phyloP scores from a whole-genome alignment of 1,284 basidiomycete genomes.

The Moesziomyces parantarcticus region DNA sequence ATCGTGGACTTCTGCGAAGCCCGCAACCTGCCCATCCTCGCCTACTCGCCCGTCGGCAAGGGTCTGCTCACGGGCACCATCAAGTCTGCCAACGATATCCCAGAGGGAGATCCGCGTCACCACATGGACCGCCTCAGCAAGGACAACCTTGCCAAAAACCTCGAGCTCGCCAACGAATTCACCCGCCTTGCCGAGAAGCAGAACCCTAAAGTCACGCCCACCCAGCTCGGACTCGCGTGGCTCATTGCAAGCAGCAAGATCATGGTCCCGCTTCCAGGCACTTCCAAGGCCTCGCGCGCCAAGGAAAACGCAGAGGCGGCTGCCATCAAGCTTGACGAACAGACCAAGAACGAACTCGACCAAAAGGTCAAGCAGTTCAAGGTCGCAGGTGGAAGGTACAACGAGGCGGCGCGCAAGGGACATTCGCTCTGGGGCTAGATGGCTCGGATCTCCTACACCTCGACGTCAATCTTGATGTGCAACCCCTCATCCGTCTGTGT shows the following conservation, averaged over 20 bases:
- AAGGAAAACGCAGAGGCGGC: conserved; percentile 61
- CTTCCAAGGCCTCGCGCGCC: conserved; percentile 64
- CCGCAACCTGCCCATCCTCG: conserved; percentile 73
- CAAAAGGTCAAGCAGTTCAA: conserved; percentile 31
- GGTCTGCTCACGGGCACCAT: conserved; percentile 75
- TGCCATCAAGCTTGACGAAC: conserved; percentile 43
- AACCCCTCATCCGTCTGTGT: too few relatives aligned
- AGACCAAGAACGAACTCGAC: conserved; percentile 58
- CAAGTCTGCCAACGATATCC: conserved; percentile 72
- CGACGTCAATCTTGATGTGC: too few relatives aligned
- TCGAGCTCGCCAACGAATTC: conserved; percentile 72
- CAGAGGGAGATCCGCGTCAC: conserved; percentile 71
- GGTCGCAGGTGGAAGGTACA: conserved; percentile 38
- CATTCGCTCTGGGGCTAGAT: conserved; percentile 25
- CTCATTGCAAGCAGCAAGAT: conserved; percentile 71
- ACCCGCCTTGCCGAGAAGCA: conserved; percentile 44
- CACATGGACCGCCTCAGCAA: conserved; percentile 67
- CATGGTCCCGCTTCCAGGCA: conserved; percentile 73
- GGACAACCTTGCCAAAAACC: conserved; percentile 74
- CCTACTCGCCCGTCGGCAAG: conserved; percentile 70
- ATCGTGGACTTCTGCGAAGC: conserved; percentile 69
- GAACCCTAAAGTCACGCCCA: conserved; percentile 69
- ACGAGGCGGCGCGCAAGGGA: conserved; percentile 19
- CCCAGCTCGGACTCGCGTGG: conserved; percentile 76
- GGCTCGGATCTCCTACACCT: too few relatives aligned